phyloP scores from a whole-genome alignment of 495 filamentous ascomycete genomes.

The Penicillium paxilli region DNA sequence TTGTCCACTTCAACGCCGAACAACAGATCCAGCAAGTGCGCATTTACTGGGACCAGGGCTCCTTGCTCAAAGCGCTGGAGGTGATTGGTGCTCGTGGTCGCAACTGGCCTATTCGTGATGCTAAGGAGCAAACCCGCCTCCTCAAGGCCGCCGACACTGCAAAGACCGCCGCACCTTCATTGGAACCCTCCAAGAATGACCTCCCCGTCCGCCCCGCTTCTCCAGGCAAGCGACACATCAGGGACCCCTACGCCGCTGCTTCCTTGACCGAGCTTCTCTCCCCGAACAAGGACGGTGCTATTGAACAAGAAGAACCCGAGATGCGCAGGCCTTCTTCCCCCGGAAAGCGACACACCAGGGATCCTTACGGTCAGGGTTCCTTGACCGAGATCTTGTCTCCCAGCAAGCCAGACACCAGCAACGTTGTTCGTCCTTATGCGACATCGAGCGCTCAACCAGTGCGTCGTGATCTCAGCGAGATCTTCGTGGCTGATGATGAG shows the following conservation, averaged over 20 bases:
- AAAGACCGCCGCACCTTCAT: conserved; percentile 13
- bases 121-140: conserved; percentile 77
- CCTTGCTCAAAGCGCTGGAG: conserved; percentile 87
- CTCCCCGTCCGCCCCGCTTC: conserved; percentile 48
- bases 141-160: conserved; percentile 51
- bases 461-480: conserved; percentile 60
- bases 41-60: conserved; percentile 93
- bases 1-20: conserved; percentile 77
- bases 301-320: neutral
- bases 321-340: conserved; percentile 7
- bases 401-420: conserved; percentile 16
- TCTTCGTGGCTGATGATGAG: conserved; percentile 56
- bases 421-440: conserved; percentile 37
- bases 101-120: conserved; percentile 93
- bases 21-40: conserved; percentile 82
- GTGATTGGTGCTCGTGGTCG: conserved; percentile 85
- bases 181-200: conserved; percentile 13
- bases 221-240: conserved; percentile 50
- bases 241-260: conserved; percentile 75
- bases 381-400: conserved; percentile 27
- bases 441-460: conserved; percentile 58
- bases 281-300: conserved; percentile 31
- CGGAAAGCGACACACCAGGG: conserved; percentile 22
- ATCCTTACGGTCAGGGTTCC: conserved; percentile 26
- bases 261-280: conserved; percentile 45